Evolutionary conservation across 2,329 filamentous ascomycete species (phyloP).

Genomic region (Trichophyton benhamiae): DNA sequence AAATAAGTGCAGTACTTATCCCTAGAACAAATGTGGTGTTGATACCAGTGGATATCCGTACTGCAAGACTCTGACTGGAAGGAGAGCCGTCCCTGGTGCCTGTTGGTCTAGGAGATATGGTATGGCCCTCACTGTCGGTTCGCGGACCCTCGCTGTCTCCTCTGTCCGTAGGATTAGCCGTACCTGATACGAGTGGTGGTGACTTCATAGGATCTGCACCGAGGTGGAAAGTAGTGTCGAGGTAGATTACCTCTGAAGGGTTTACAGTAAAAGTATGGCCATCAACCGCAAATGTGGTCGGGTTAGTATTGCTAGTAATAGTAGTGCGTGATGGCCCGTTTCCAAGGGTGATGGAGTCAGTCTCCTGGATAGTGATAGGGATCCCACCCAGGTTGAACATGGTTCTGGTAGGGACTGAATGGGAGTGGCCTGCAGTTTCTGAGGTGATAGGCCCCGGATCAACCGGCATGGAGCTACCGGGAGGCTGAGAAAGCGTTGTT

Average conservation of each 20-base stretch:
- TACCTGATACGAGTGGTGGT: neutral
- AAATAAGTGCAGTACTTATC: neutral
- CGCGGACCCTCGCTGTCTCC: neutral
- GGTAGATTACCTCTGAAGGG: slow-evolving; percentile 8
- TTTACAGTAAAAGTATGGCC: slow-evolving; percentile 8
- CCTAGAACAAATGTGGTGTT: neutral
- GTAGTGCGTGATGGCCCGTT: slow-evolving; percentile 5
- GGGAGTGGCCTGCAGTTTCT: neutral
- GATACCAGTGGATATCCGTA: neutral
- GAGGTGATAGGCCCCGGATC: neutral
- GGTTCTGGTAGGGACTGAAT: neutral
- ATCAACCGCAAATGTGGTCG: slow-evolving; percentile 6
- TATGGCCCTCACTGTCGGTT: neutral
- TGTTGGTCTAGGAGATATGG: neutral
- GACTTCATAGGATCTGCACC: neutral
- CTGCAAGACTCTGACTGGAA: neutral
- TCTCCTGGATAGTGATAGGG: slow-evolving; percentile 5
- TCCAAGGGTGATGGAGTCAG: neutral
- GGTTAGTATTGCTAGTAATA: neutral
- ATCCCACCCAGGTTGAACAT: slow-evolving; percentile 6
- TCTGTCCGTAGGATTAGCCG: neutral
- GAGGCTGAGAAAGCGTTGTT: neutral
- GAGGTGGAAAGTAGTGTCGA: slow-evolving; percentile 4
- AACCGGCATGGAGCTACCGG: neutral
- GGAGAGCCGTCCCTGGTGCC: neutral